Evolutionary conservation across 2,329 filamentous ascomycete species (phyloP).

Genomic region (Cordyceps cicadae): DNA sequence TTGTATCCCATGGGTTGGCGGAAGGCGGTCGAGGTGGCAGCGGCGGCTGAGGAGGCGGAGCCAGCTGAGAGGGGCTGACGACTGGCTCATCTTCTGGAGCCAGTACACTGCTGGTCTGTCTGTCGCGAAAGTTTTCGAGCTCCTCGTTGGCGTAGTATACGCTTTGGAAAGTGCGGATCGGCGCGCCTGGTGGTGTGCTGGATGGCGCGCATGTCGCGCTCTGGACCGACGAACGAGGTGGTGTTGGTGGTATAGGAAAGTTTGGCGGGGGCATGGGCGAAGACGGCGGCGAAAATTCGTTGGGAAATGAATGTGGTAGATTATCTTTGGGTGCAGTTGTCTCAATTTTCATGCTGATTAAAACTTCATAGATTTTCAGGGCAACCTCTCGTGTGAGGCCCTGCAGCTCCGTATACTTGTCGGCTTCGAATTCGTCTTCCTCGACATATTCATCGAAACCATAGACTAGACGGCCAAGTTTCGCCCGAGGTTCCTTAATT

Average conservation of each 20-base stretch:
- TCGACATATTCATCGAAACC: slow-evolving; percentile 50
- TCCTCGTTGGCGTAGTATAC: slow-evolving; percentile 8
- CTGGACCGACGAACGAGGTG: slow-evolving; percentile 5
- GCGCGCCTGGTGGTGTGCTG: neutral
- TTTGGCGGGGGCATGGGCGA: slow-evolving; percentile 9
- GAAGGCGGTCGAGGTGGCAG: slow-evolving; percentile 26
- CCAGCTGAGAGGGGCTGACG: slow-evolving; percentile 5
- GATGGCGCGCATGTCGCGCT: neutral
- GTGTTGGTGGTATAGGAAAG: slow-evolving; percentile 9
- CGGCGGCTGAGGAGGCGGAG: slow-evolving; percentile 10
- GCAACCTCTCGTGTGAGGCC: slow-evolving; percentile 40
- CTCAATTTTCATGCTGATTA: slow-evolving; percentile 47
- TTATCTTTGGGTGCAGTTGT: slow-evolving; percentile 18
- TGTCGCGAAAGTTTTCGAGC: slow-evolving; percentile 3
- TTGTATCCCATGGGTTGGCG: slow-evolving; percentile 35
- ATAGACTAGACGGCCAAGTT: slow-evolving; percentile 44
- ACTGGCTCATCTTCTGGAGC: neutral
- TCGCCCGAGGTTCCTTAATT: slow-evolving; percentile 38
- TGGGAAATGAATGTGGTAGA: slow-evolving; percentile 20
- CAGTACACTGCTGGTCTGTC: slow-evolving; percentile 8
- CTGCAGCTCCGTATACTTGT: slow-evolving; percentile 41
- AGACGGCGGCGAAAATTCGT: slow-evolving; percentile 12
- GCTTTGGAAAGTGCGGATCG: neutral
- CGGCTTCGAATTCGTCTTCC: slow-evolving; percentile 40
- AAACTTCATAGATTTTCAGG: slow-evolving; percentile 39